Evolutionary conservation across 2,329 filamentous ascomycete species (phyloP).

Genomic region (Ascochyta pisi): DNA sequence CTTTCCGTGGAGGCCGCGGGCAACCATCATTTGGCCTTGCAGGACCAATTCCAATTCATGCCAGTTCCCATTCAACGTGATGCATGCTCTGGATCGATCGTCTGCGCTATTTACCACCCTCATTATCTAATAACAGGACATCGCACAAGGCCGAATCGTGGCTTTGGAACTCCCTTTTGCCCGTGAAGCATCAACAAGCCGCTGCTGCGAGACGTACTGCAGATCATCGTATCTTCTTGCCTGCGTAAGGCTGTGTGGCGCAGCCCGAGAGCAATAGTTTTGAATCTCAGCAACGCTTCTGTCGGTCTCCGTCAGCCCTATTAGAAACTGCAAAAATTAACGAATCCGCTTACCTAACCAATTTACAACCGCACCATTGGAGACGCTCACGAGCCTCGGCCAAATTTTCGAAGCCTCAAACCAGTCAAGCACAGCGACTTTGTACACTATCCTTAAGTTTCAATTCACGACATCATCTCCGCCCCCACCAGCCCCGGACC

Average conservation of each 20-base stretch:
- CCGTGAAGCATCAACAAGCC: neutral
- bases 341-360: constrained; percentile 21
- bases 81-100: constrained; percentile 6
- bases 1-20: constrained; percentile 2
- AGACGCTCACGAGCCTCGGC: constrained; percentile 27
- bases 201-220: constrained; percentile 1
- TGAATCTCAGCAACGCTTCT: constrained; percentile 5
- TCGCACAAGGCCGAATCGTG: neutral
- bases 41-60: constrained; percentile 1
- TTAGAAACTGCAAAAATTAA: constrained; percentile 8
- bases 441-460: constrained; percentile 19
- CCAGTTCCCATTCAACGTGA: constrained; percentile 6
- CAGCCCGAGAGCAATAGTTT: constrained; percentile 2
- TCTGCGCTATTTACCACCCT: constrained; percentile 16
- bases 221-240: constrained; percentile 9
- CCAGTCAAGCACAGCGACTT: constrained; percentile 24
- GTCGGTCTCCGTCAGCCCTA: constrained; percentile 16
- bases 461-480: constrained; percentile 29
- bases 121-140: constrained; percentile 4
- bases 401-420: constrained; percentile 29
- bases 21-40: constrained; percentile 9
- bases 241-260: constrained; percentile 12
- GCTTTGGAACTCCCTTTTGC: constrained; percentile 5
- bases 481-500: constrained; percentile 25
- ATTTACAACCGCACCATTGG: constrained; percentile 16